phyloP scores from a whole-genome alignment of 2,329 filamentous ascomycete genomes.

The Xylariaceae sp. region DNA sequence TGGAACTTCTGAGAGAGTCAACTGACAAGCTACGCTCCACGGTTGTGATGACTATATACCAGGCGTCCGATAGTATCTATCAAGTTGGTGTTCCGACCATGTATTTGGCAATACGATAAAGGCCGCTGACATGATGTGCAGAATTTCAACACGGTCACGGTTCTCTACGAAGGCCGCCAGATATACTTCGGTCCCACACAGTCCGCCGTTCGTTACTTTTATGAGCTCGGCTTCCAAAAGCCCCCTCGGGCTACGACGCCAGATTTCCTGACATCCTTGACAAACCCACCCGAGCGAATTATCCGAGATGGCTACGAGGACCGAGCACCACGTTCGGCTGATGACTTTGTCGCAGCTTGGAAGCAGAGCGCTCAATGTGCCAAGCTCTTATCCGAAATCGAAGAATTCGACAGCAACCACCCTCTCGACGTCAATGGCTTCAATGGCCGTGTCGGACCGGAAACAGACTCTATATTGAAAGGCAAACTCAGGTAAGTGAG shows the following conservation, averaged over 20 bases:
- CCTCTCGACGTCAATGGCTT: no score
- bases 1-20: constrained; percentile 52
- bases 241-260: constrained; percentile 59
- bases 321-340: constrained; percentile 50
- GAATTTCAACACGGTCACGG: constrained; percentile 49
- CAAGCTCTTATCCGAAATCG: background rate
- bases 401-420: no score
- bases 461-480: no score
- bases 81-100: constrained; percentile 31
- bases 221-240: constrained; percentile 59
- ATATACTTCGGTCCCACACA: constrained; percentile 57
- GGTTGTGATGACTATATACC: constrained; percentile 56
- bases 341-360: constrained; percentile 54
- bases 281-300: constrained; percentile 47
- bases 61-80: constrained; percentile 57
- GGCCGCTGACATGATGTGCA: background rate
- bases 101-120: no score
- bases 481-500: no score
- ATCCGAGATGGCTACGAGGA: constrained; percentile 49
- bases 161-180: constrained; percentile 54
- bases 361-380: constrained; percentile 38
- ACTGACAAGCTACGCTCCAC: constrained; percentile 32
- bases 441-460: no score
- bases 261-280: constrained; percentile 67
- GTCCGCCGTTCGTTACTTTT: constrained; percentile 57